These are phyloP conservation scores for Metschnikowia amazonensis DNA, from an alignment of 805 yeast species.

Conservation along the genomic window DNA sequence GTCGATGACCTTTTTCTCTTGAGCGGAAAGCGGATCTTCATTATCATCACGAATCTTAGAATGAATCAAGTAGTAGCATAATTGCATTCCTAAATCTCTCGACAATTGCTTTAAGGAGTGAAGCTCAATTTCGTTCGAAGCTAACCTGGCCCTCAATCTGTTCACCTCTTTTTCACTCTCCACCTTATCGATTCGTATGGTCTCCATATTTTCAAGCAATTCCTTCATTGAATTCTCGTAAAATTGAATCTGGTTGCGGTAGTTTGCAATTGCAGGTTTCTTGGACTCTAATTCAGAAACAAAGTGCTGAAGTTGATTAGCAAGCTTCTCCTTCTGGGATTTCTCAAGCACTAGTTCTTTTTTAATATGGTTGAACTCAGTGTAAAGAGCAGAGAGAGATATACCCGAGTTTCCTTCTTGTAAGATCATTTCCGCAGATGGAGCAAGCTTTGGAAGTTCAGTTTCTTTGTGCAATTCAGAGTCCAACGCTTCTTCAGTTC, in stretches of 20 bases:
- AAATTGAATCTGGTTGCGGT: conserved; percentile 55
- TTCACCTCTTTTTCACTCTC: conserved; percentile 39
- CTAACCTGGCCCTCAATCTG: conserved; percentile 27
- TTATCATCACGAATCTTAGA: conserved; percentile 53
- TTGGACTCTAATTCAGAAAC: conserved; percentile 73
- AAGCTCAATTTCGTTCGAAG: conserved; percentile 47
- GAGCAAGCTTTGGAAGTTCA: conserved; percentile 44
- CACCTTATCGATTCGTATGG: conserved; percentile 47
- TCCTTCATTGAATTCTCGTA: conserved; percentile 54
- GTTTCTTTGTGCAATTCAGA: conserved; percentile 37
- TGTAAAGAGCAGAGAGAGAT: conserved; percentile 60
- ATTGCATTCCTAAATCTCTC: conserved; percentile 74
- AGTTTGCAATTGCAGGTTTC: conserved; percentile 68
- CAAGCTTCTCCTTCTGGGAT: conserved; percentile 65
- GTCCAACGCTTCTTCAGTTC: conserved; percentile 42
- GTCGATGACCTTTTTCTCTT: conserved; percentile 63
- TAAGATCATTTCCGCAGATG: conserved; percentile 53
- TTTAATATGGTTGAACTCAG: conserved; percentile 61
- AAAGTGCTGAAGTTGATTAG: conserved; percentile 65
- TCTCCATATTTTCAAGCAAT: conserved; percentile 50
- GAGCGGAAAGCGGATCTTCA: conserved; percentile 57
- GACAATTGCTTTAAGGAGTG: conserved; percentile 52
- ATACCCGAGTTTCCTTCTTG: conserved; percentile 45
- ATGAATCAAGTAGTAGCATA: conserved; percentile 70
- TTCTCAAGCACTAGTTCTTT: conserved; percentile 67